phyloP scores from a whole-genome alignment of 2,329 filamentous ascomycete species.

The Nigrograna mackinnonii region DNA sequence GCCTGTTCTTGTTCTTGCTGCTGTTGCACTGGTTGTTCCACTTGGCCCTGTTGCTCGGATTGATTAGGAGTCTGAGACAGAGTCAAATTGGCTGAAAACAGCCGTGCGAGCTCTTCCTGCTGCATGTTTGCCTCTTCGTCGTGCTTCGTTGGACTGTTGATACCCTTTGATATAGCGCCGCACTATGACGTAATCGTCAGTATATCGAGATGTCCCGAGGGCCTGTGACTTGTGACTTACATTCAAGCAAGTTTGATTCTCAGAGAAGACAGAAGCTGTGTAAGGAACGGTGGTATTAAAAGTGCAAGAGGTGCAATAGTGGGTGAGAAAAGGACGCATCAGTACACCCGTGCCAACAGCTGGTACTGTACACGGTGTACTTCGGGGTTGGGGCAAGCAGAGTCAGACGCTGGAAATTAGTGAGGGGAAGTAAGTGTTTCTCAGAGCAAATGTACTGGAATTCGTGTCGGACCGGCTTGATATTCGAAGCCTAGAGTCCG shows the following conservation, averaged over 20 bases:
- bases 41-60: constrained; percentile 60
- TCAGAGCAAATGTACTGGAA: constrained; percentile 14
- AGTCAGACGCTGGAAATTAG: constrained; percentile 20
- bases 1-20: constrained; percentile 7
- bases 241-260: constrained; percentile 49
- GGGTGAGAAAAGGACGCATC: constrained; percentile 43
- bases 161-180: constrained; percentile 43
- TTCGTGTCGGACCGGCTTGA: constrained; percentile 12
- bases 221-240: constrained; percentile 41
- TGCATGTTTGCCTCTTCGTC: constrained; percentile 53
- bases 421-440: constrained; percentile 19
- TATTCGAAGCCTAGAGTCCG: constrained; percentile 14
- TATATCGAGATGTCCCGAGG: constrained; percentile 10
- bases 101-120: constrained; percentile 79
- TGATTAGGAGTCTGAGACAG: constrained; percentile 54
- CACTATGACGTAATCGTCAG: constrained; percentile 49
- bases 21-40: constrained; percentile 27
- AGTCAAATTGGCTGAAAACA: constrained; percentile 77
- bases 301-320: constrained; percentile 41
- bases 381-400: constrained; percentile 1
- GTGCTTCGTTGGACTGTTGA: constrained; percentile 43
- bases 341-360: too few species aligned
- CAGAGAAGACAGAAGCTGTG: constrained; percentile 47
- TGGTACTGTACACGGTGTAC: too few species aligned
- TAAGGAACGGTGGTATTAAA: constrained; percentile 45